Percentiles rank a stretch among this genome's conserved stretches.
Evolutionary conservation across 306 rosid species (phyloP).

Genomic region (Trichosanthes cucumerina): DNA sequence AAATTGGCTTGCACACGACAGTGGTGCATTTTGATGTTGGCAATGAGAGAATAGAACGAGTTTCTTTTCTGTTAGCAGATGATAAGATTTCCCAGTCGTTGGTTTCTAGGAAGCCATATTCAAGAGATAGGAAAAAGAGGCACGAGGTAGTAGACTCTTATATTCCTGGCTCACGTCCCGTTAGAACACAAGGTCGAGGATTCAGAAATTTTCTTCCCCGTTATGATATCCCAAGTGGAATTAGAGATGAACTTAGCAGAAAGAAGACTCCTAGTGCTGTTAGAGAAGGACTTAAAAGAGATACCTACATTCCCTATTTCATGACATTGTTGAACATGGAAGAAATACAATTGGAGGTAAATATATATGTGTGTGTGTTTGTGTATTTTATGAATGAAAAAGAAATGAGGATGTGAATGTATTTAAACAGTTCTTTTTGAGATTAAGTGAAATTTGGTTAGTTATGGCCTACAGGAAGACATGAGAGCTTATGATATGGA

Average conservation of each 20-base stretch:
- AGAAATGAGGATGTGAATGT: neutral
- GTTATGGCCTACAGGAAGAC: conserved; percentile 52
- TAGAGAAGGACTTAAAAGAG: conserved; percentile 41
- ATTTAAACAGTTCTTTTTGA: conserved; percentile 12
- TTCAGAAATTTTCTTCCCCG: conserved; percentile 50
- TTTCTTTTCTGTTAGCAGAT: conserved; percentile 68
- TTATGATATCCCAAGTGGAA: conserved; percentile 50
- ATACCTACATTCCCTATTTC: conserved; percentile 41
- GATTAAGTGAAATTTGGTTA: conserved; percentile 14
- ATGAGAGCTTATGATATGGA: conserved; percentile 76
- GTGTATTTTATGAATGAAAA: neutral
- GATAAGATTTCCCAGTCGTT: conserved; percentile 67
- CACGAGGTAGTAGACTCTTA: conserved; percentile 26
- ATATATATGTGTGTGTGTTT: neutral
- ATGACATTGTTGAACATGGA: conserved; percentile 65
- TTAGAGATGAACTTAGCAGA: conserved; percentile 40
- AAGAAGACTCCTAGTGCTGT: conserved; percentile 45
- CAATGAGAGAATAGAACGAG: conserved; percentile 53
- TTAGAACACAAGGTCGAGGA: conserved; percentile 4
- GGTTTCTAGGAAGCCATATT: conserved; percentile 49
- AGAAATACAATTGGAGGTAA: conserved; percentile 84
- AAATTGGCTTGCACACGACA: conserved; percentile 56
- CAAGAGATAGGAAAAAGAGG: conserved; percentile 45
- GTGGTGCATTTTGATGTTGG: conserved; percentile 68
- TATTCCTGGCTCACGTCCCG: conserved; percentile 42